These are phyloP conservation scores for Venturia pyrina DNA, from an alignment of 2,329 filamentous ascomycete genomes.

Conservation along the genomic window DNA sequence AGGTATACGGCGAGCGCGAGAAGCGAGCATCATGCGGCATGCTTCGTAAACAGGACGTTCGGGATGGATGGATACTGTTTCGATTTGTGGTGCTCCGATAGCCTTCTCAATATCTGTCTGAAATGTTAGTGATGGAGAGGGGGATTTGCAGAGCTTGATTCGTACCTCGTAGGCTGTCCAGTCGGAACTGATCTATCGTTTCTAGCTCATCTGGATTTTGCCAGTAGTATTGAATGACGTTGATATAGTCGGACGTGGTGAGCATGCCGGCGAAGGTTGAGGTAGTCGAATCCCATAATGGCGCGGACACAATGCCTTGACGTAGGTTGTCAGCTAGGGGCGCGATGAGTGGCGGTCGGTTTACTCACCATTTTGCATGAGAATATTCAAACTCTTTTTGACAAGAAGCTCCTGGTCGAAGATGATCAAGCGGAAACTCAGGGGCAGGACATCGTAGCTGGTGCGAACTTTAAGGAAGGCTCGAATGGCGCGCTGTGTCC, in stretches of 20 bases:
- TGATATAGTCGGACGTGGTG: conserved; percentile 95
- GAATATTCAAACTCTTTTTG: conserved; percentile 91
- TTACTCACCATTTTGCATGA: conserved; percentile 79
- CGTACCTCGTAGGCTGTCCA: conserved; percentile 83
- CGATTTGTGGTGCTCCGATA: conserved; percentile 80
- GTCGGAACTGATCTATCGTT: conserved; percentile 84
- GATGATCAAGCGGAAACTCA: conserved; percentile 91
- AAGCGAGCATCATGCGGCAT: conserved; percentile 86
- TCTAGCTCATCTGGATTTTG: conserved; percentile 86
- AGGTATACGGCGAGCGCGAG: conserved; percentile 84
- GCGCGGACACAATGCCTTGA: conserved; percentile 89
- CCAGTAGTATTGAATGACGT: conserved; percentile 98
- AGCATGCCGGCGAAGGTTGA: conserved; percentile 90
- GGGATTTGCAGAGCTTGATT: not conserved
- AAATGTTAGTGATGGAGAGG: not conserved
- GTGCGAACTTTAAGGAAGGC: conserved; percentile 94
- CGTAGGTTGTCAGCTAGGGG: not conserved
- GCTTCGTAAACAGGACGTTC: conserved; percentile 88
- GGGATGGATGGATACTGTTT: conserved; percentile 93
- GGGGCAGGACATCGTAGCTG: conserved; percentile 92
- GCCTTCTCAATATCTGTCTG: conserved; percentile 81
- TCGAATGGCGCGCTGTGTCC: conserved; percentile 46
- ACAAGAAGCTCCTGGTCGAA: conserved; percentile 92
- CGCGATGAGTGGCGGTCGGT: conserved; percentile 15
- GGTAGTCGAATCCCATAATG: conserved; percentile 88